phyloP scores from a whole-genome alignment of 106 monocot genomes.

The Dioscorea alata region DNA sequence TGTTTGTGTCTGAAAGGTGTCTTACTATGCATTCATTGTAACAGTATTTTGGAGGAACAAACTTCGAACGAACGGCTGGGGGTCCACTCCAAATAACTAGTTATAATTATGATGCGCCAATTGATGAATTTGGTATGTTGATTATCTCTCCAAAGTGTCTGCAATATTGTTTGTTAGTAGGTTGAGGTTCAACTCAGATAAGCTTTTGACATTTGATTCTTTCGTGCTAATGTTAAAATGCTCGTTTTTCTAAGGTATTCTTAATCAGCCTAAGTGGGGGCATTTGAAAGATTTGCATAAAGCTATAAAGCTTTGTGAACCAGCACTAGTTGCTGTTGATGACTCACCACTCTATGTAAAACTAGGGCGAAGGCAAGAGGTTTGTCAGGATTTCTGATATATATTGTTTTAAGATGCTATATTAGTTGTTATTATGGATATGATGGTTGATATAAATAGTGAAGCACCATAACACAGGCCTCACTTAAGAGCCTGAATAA shows the following conservation, averaged over 20 bases:
- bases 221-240: neutral
- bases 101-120: conserved; percentile 98
- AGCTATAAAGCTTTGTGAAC: conserved; percentile 90
- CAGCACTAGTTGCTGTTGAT: conserved; percentile 79
- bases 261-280: conserved; percentile 91
- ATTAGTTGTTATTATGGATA: no score
- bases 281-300: conserved; percentile 89
- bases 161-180: neutral
- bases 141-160: conserved; percentile 1
- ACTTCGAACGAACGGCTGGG: conserved; percentile 88
- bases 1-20: no score
- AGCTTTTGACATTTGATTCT: neutral
- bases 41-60: conserved; percentile 97
- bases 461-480: no score
- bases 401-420: neutral
- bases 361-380: conserved; percentile 90
- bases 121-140: conserved; percentile 89
- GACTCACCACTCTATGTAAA: conserved; percentile 79
- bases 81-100: conserved; percentile 91
- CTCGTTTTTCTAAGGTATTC: conserved; percentile 39
- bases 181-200: neutral
- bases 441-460: no score
- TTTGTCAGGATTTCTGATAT: conserved; percentile 5
- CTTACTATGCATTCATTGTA: conserved; percentile 12
- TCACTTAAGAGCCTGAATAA: no score